phyloP scores from a whole-genome alignment of 2,329 filamentous ascomycete genomes.

The Trichoderma cornu-damae region DNA sequence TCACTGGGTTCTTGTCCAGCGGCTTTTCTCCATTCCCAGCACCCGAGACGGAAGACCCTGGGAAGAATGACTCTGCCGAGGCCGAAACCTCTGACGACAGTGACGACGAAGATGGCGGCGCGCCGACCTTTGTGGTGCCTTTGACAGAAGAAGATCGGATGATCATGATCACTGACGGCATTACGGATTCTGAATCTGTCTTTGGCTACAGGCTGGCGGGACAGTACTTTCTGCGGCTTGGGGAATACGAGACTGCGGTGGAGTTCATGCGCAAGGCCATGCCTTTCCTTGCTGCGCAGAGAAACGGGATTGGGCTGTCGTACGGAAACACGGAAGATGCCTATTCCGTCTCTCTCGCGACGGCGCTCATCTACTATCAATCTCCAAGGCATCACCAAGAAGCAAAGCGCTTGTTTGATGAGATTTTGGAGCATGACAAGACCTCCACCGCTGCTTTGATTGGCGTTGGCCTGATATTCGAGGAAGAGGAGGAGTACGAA shows the following conservation, averaged over 20 bases:
- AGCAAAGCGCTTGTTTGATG: slow-evolving; percentile 79
- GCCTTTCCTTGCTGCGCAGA: slow-evolving; percentile 54
- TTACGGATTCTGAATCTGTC: slow-evolving; percentile 62
- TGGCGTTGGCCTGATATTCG: slow-evolving; percentile 83
- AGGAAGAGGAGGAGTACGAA: slow-evolving; percentile 85
- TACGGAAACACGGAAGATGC: slow-evolving; percentile 69
- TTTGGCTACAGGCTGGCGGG: slow-evolving; percentile 79
- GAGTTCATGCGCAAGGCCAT: slow-evolving; percentile 74
- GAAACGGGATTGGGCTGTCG: slow-evolving; percentile 60
- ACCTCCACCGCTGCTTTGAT: slow-evolving; percentile 77
- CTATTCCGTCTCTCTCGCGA: slow-evolving; percentile 72
- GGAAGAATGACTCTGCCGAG: neutral
- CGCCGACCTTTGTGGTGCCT: slow-evolving; percentile 49
- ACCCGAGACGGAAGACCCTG: slow-evolving; percentile 25
- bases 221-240: slow-evolving; percentile 76
- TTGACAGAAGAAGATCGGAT: slow-evolving; percentile 73
- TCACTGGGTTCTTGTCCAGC: slow-evolving; percentile 77
- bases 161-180: slow-evolving; percentile 72
- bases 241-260: slow-evolving; percentile 77
- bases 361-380: slow-evolving; percentile 85
- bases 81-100: slow-evolving; percentile 47
- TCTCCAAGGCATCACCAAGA: slow-evolving; percentile 85
- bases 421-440: slow-evolving; percentile 69
- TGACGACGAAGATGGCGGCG: slow-evolving; percentile 54
- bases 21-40: slow-evolving; percentile 75